phyloP scores from a whole-genome alignment of 305 asterid genomes.

The Petunia hybrid region DNA sequence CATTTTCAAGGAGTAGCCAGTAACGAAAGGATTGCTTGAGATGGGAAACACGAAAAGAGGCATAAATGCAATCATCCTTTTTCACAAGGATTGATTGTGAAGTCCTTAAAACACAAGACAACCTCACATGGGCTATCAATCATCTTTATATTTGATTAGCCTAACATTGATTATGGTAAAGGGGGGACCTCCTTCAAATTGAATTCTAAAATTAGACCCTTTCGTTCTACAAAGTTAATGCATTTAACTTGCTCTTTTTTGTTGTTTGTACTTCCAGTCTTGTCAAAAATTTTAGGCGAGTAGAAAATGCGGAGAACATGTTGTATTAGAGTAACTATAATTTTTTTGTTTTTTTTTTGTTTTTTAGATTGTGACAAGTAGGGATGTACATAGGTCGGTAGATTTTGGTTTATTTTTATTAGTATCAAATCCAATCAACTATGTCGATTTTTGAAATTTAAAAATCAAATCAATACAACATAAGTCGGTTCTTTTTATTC shows the following conservation, averaged over 20 bases:
- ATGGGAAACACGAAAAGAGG: not conserved
- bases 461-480: too few species aligned
- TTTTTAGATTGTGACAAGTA: too few species aligned
- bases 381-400: too few species aligned
- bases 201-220: not conserved
- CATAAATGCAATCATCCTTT: conserved; percentile 8
- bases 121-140: conserved; percentile 26
- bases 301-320: too few species aligned
- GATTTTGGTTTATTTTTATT: too few species aligned
- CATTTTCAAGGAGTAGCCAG: not conserved
- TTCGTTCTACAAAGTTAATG: not conserved
- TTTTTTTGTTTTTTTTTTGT: too few species aligned
- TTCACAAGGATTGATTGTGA: conserved; percentile 26
- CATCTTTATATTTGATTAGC: conserved; percentile 2
- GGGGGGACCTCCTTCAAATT: conserved; percentile 16
- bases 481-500: too few species aligned
- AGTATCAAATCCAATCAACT: too few species aligned
- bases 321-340: too few species aligned
- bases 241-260: not conserved
- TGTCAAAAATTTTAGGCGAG: too few species aligned
- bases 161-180: conserved; percentile 1
- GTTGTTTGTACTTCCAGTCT: too few species aligned
- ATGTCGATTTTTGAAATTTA: too few species aligned
- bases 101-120: conserved; percentile 27
- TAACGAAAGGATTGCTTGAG: conserved; percentile 28